These are phyloP conservation scores for Stemphylium vesicarium DNA, from an alignment of 2,329 filamentous ascomycete species.

Conservation along the genomic window DNA sequence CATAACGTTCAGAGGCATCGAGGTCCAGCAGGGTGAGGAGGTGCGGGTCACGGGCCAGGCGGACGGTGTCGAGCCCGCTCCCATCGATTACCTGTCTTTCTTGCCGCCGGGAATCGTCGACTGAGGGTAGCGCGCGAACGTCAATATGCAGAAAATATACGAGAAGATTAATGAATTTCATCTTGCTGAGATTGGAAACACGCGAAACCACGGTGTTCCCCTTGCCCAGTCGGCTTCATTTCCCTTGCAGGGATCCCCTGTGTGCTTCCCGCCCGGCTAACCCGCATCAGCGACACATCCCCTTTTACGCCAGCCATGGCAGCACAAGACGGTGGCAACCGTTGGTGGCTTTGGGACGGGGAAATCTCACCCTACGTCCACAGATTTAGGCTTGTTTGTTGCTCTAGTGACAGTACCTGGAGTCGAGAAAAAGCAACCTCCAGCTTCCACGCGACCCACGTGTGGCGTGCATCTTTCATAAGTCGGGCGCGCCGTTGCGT, in stretches of 20 bases:
- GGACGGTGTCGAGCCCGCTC: conserved; percentile 67
- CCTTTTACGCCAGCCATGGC: conserved; percentile 15
- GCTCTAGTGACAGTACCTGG: conserved; percentile 10
- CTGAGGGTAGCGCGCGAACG: conserved; percentile 40
- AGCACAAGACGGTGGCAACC: conserved; percentile 11
- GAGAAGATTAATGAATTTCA: conserved; percentile 5
- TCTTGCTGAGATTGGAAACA: conserved; percentile 1
- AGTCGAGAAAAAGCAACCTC: not conserved
- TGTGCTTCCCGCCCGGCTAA: conserved; percentile 7
- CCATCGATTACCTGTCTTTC: conserved; percentile 70
- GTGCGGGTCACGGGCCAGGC: conserved; percentile 64
- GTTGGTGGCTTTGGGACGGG: conserved; percentile 20
- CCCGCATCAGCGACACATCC: conserved; percentile 1
- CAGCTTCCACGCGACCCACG: not conserved
- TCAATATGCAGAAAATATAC: not conserved
- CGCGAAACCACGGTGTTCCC: not conserved
- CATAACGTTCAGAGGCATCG: conserved; percentile 62
- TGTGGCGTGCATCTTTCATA: not conserved
- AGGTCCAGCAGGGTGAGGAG: conserved; percentile 58
- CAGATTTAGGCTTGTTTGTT: not conserved
- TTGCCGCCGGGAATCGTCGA: conserved; percentile 65
- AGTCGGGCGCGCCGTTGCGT: not conserved
- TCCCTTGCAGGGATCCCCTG: conserved; percentile 16
- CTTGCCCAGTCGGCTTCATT: conserved; percentile 17
- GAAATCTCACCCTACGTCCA: conserved; percentile 9